Base-by-base conservation (phyloP, 805 yeast genomes). In the Monosporozyma aerobia region DNA sequence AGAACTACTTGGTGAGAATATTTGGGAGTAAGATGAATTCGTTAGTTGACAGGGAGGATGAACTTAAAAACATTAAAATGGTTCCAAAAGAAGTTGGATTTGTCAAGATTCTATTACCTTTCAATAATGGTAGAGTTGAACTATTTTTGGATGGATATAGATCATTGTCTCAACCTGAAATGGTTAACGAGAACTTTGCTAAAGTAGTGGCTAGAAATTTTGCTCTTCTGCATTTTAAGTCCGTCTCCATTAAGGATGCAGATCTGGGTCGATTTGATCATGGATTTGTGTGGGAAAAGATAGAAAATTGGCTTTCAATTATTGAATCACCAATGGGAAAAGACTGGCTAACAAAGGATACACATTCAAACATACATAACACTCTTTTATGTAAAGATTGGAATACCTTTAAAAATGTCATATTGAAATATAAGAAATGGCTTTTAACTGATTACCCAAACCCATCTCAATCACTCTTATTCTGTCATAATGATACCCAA, bases 401-500 rank as follows among this genome's bases (percentile, higher is more conserved):
- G 73, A 63, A 58, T 1, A 61, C 69, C 25, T 85, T 86, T 58
- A 73, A 77, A 56, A 51, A 60, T 2, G 61, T 73, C 23, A 67
- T 85, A 6, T 60, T 59, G 1, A 64, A 62, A 43, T 90, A 89
- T 68, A 74, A 75, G 51, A 66, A 72, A 2, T 87, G 90, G 88
- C 68, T 90, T 16, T 73, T 51, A 23, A 10, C 33, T 16, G 35
- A 46, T 22, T 56, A 57, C 30, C 9, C 14, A 13, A 41, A 39
- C 1, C 47, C 51, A 30, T 50, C 51, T 32, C 16, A 51, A 13
- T 16, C 50, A 19, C 72, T 85, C 57, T 86, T 78, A 27, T 90
- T 90, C 63, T 88, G 96, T 60, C 98, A 90, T 69, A 92, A 92
- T 63, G 98, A 90, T 69, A 83, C 96, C 2, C 97, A 90, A 68